Evolutionary conservation across 202 grass and related monocot genomes (phyloP).

Genomic region (Panicum virgatum): DNA sequence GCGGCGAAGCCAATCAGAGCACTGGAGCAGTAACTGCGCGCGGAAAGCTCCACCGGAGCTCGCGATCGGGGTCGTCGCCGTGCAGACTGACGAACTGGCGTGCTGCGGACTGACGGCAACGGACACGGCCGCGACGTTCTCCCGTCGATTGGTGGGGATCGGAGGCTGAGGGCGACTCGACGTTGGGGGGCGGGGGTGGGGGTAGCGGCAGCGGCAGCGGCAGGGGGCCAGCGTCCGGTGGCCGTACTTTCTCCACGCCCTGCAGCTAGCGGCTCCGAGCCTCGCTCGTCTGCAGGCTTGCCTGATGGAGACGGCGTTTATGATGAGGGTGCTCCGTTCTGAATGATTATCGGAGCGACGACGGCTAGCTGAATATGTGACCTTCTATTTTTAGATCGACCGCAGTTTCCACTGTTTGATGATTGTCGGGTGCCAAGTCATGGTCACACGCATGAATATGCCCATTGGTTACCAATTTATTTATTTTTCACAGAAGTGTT

Average conservation of each 20-base stretch:
- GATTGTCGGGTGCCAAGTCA: background rate
- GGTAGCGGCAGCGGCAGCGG: no score
- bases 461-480: no score
- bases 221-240: background rate
- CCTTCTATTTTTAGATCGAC: background rate
- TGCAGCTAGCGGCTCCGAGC: background rate
- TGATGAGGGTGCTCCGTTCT: background rate
- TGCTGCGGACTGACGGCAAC: background rate
- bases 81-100: background rate
- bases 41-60: constrained; percentile 8
- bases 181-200: no score
- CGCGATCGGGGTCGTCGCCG: background rate
- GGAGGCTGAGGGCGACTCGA: background rate
- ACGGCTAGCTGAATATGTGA: background rate
- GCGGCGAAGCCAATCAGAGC: background rate
- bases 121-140: background rate
- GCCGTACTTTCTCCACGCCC: background rate
- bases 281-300: background rate
- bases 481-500: no score
- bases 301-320: background rate
- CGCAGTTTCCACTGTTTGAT: background rate
- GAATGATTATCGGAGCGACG: background rate
- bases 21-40: constrained; percentile 5
- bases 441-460: background rate
- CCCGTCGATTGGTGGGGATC: background rate